Conservation (phyloP, 1,284 basidiomycete genomes). For the Blastosporella zonata region DNA sequence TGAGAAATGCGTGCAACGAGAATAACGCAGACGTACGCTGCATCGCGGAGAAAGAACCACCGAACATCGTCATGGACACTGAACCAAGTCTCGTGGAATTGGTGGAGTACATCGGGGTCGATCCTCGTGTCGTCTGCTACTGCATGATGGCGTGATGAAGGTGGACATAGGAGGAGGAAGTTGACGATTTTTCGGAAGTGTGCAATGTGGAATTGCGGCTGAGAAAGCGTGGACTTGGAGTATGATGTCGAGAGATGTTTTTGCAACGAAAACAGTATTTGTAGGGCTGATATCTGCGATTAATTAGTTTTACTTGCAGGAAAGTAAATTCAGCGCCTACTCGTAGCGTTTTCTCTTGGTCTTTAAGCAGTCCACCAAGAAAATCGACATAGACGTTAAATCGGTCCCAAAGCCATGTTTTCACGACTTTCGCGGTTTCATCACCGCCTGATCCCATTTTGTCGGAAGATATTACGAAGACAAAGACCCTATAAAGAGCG, state of each 20-base stretch:
- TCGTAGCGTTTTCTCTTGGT: slow-evolving; percentile 57
- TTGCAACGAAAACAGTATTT: slow-evolving; percentile 80
- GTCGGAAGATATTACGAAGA: slow-evolving; percentile 58
- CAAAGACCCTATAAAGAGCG: slow-evolving; percentile 79
- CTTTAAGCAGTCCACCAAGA: slow-evolving; percentile 67
- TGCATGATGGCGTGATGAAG: slow-evolving; percentile 38
- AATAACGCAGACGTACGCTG: slow-evolving; percentile 50
- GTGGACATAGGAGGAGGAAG: slow-evolving; percentile 60
- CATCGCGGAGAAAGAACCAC: slow-evolving; percentile 90
- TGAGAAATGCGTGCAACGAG: slow-evolving; percentile 18
- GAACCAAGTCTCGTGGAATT: slow-evolving; percentile 71
- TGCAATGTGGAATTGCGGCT: slow-evolving; percentile 65
- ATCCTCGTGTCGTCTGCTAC: slow-evolving; percentile 33
- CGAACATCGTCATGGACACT: slow-evolving; percentile 87
- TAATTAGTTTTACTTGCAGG: neutral
- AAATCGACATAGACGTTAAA: slow-evolving; percentile 67
- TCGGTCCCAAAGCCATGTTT: slow-evolving; percentile 73
- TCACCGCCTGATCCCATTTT: slow-evolving; percentile 48
- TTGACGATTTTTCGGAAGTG: slow-evolving; percentile 68
- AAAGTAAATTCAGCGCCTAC: slow-evolving; percentile 23
- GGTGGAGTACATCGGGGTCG: slow-evolving; percentile 58
- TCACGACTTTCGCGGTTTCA: slow-evolving; percentile 64
- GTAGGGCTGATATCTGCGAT: slow-evolving; percentile 65
- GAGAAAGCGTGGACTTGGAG: slow-evolving; percentile 39
- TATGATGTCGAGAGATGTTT: slow-evolving; percentile 72